Percentiles rank a stretch among this genome's conserved stretches.
Evolutionary conservation across 2,329 filamentous ascomycete genomes (phyloP).

Genomic region (Cryphonectria radicalis): DNA sequence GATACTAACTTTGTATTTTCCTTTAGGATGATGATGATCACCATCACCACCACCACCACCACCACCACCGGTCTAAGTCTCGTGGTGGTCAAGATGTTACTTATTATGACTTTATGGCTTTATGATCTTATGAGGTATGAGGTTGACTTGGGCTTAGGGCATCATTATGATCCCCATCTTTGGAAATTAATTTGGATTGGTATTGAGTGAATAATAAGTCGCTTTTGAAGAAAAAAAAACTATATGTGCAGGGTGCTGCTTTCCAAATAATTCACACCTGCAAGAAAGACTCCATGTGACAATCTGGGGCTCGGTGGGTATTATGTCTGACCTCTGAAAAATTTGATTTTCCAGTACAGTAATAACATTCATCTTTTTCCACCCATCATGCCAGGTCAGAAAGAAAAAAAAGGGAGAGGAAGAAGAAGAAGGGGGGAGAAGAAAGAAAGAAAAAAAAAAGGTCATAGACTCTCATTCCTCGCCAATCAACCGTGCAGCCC

Average conservation of each 20-base stretch:
- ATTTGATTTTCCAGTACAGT: background rate
- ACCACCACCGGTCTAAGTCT: background rate
- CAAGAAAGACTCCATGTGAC: background rate
- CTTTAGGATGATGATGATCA: background rate
- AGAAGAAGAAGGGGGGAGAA: no score
- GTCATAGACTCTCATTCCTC: no score
- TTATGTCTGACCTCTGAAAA: background rate
- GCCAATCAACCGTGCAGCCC: constrained; percentile 1
- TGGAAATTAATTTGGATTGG: background rate
- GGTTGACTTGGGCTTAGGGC: background rate
- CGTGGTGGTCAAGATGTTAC: background rate
- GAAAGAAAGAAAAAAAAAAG: no score
- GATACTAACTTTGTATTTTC: background rate
- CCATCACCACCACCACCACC: background rate
- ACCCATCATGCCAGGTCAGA: background rate
- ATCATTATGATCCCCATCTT: no score
- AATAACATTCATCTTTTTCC: background rate
- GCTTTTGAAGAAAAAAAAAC: background rate
- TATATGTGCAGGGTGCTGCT: background rate
- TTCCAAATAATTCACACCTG: background rate
- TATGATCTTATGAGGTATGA: background rate
- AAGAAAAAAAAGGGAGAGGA: no score
- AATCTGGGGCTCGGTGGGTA: background rate
- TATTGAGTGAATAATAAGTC: background rate
- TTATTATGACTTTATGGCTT: background rate